These are phyloP conservation scores for Serendipita sp. DNA, from an alignment of 1,284 basidiomycete genomes.

Conservation along the genomic window DNA sequence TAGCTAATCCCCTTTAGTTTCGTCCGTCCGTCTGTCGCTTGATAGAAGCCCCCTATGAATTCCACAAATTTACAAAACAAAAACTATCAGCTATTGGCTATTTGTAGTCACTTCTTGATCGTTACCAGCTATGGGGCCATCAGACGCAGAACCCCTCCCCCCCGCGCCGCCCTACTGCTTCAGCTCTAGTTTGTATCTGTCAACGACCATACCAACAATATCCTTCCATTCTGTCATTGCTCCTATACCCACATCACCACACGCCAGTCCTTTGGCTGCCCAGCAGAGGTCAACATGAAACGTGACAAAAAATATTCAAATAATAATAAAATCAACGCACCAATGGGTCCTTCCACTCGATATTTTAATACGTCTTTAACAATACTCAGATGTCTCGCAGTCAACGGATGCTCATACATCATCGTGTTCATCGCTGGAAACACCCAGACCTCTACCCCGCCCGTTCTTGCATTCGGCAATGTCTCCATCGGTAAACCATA, in stretches of 20 bases:
- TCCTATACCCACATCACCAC: constrained; percentile 84
- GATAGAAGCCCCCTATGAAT: no score
- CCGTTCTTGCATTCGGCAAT: not conserved
- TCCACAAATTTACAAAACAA: no score
- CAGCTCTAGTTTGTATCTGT: constrained; percentile 31
- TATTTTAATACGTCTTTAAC: constrained; percentile 67
- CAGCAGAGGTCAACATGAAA: not conserved
- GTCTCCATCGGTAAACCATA: not conserved
- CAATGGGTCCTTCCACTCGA: constrained; percentile 70
- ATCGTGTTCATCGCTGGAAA: constrained; percentile 98
- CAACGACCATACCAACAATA: constrained; percentile 55
- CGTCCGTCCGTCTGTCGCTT: no score
- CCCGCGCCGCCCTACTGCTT: not conserved
- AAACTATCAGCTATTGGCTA: no score
- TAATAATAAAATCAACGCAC: not conserved
- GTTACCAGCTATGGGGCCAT: no score
- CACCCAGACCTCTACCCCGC: constrained; percentile 23
- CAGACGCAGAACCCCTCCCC: no score
- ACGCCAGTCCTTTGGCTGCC: constrained; percentile 68
- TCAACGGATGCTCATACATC: constrained; percentile 95
- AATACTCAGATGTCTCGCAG: constrained; percentile 60
- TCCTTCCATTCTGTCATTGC: constrained; percentile 90
- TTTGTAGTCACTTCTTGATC: no score
- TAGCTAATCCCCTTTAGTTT: no score
- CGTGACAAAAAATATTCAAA: no score